Evolutionary conservation across 2,329 filamentous ascomycete genomes (phyloP), one percentile per base, ranked within the genome.

Genomic region (Aureobasidium subglaciale): DNA sequence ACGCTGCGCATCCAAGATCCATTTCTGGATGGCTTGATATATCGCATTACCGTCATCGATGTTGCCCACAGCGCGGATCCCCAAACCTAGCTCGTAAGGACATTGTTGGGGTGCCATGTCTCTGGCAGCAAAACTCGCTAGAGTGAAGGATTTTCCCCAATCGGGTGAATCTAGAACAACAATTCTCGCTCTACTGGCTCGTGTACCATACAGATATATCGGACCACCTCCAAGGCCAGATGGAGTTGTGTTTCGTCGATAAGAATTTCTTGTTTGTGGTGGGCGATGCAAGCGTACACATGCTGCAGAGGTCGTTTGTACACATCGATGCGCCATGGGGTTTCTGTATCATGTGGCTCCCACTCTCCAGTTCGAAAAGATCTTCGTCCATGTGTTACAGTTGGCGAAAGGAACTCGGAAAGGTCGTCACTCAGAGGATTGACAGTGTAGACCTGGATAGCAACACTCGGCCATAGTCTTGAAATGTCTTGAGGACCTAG

Each of bases 251-350:
- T 25, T 49, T 20, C 45, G 25, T 49, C 45, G 45, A 37, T 49
- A 22, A 25, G 45, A 7, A 49, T 49, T 18, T 49, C 45, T 35
- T 9, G 10, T 22, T 38, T 49, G n/a, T 49, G 45, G 45, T 49
- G 45, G 11, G 32, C 32, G 32, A 49, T 49, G 32, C 45, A 49
- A 49, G 45, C 45, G 32, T 49, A 18, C 8, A 49, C 45, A 27
- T 49, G 30, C n/a, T 37, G 18, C 4, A 49, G 8, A 37, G 45
- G 45, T 49, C 8, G 32, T 27, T 37, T 25, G 15, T 49, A 49
- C 32, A 49, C 45, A 38, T 37, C 45, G 32, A 49, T 49, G 18
- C 45, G 45, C 45, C 45, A 49, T 27, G 45, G 27, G 6, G 16
- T 16, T 2, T 38, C 32, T 15, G 45, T 22, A 27, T 49, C 15